These are phyloP conservation scores for Xerocomellus amylosporus DNA, from an alignment of 768 basidiomycete genomes.

Conservation along the genomic window DNA sequence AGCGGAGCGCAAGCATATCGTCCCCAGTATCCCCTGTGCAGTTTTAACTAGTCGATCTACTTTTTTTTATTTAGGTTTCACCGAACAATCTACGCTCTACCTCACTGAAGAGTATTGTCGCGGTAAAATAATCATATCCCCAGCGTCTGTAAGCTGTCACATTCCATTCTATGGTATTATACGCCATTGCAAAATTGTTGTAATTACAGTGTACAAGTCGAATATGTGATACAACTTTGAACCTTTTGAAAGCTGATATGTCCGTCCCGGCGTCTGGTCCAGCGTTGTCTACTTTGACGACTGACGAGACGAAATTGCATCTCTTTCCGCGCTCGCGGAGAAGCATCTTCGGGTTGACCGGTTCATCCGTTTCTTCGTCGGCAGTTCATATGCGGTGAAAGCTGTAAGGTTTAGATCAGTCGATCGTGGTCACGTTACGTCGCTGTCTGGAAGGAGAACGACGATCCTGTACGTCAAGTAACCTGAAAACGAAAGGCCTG, in stretches of 20 bases:
- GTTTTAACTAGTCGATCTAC: not conserved
- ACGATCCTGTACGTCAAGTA: not conserved
- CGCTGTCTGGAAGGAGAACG: not conserved
- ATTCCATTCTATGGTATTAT: not conserved
- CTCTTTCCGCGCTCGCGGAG: not conserved
- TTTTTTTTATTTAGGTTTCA: not conserved
- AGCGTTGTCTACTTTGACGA: not conserved
- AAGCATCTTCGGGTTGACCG: conserved; percentile 7
- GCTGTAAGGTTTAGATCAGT: conserved; percentile 2
- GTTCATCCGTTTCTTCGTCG: conserved; percentile 8
- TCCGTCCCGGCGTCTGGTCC: not conserved
- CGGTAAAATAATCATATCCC: not conserved
- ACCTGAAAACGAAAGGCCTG: conserved; percentile 3
- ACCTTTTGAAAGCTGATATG: too few relatives aligned
- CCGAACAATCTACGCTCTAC: not conserved
- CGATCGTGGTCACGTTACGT: not conserved
- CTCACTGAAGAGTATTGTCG: not conserved
- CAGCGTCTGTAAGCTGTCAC: not conserved
- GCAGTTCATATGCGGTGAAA: conserved; percentile 11
- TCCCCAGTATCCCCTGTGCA: not conserved
- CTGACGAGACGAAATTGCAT: conserved; percentile 8
- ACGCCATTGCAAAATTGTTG: not conserved
- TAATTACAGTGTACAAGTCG: not conserved
- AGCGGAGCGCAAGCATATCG: not conserved
- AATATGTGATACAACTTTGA: not conserved